Evolutionary conservation across 2,329 filamentous ascomycete genomes (phyloP), one percentile per base, ranked within the genome.

Genomic region (Trichoderma sp.): DNA sequence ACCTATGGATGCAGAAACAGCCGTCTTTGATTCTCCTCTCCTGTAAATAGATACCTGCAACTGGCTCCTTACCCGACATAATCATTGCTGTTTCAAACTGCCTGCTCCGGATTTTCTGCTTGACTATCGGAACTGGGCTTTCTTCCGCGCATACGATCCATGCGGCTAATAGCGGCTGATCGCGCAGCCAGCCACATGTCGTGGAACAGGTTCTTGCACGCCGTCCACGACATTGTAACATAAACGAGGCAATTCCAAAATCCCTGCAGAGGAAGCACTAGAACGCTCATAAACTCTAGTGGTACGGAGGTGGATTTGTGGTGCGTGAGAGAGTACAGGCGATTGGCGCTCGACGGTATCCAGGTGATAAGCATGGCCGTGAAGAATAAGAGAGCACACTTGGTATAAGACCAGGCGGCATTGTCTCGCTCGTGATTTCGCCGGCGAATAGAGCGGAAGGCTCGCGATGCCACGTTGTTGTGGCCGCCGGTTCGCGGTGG

Each of bases 221-320:
- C 87, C 59, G 84, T 77, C 81, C 86, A 85, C 5, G 89, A 91
- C 1, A 89, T 91, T 6, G 84, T 83, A 13, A 87, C 78, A 77
- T 94, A 94, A 70, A 94, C 91, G 63, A 90, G 75, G 24, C 87
- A 86, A 76, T 94, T 94, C 90, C 91, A 94, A 74, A 93, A 90
- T 0, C 91, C 92, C 75, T 94, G 91, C 1, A 92, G 81, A 0
- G 91, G 91, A 8, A 94, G 82, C 0, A 94, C 91, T n/a, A 91
- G 82, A 0, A 89, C 87, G 18, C 89, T 88, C 59, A 87, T 84
- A 74, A 90, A 86, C 73, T 91, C 87, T 26, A 94, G 83, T 0
- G 82, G 80, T 60, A 87, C 84, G 4, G 81, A 83, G 1, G 83
- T 78, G 4, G 83, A 60, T 24, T 84, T 78, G 0, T 83, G 80